These are phyloP conservation scores for Tarenaya hassleriana DNA, from an alignment of 345 rosid species.

Conservation along the genomic window DNA sequence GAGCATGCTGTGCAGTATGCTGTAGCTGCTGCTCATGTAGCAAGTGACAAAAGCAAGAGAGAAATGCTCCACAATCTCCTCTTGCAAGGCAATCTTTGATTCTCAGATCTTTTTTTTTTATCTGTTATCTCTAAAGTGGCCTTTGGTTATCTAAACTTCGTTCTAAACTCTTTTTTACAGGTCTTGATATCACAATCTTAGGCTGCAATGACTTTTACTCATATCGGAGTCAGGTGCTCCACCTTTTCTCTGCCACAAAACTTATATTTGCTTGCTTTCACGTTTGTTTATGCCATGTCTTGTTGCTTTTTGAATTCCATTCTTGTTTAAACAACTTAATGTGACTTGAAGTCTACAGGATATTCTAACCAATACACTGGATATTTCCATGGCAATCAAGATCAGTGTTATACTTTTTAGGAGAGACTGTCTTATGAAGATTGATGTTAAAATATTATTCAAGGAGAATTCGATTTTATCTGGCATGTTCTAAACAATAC, in stretches of 20 bases:
- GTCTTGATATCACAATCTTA: slow-evolving; percentile 81
- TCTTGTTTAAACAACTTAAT: neutral
- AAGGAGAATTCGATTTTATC: no score
- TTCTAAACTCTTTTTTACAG: slow-evolving; percentile 39
- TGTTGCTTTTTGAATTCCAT: neutral
- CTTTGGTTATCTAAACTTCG: slow-evolving; percentile 26
- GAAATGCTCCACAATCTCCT: slow-evolving; percentile 60
- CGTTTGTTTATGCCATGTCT: neutral
- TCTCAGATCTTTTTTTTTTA: slow-evolving; percentile 8
- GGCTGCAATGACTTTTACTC: slow-evolving; percentile 97
- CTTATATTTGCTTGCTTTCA: neutral
- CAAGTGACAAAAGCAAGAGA: slow-evolving; percentile 39
- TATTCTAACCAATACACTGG: no score
- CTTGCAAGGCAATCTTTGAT: slow-evolving; percentile 56
- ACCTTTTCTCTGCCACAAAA: slow-evolving; percentile 12
- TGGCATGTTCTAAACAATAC: no score
- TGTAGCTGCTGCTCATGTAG: slow-evolving; percentile 73
- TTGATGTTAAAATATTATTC: no score
- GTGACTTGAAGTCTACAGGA: no score
- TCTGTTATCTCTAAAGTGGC: neutral
- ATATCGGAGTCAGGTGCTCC: slow-evolving; percentile 69
- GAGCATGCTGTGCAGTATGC: slow-evolving; percentile 76
- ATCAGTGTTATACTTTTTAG: no score
- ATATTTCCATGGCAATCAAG: no score
- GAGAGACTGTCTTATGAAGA: no score